Percentiles rank a stretch among this genome's conserved stretches.
Conservation (phyloP, 176 grass and related monocot species). For the Zea mays region DNA sequence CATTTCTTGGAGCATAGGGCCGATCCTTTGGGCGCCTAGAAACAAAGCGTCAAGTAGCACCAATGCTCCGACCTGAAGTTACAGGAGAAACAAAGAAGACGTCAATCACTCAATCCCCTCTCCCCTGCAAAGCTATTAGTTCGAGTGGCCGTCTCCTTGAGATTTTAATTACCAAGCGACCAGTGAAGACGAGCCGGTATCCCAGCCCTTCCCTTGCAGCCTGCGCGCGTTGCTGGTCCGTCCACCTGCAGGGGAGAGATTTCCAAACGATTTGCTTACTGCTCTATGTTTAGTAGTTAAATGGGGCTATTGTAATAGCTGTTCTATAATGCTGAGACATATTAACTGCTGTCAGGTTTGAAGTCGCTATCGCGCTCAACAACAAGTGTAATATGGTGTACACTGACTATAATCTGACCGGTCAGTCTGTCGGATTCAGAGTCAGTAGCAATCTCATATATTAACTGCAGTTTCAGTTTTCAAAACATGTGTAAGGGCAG, state of each 20-base stretch:
- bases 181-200: slow-evolving; percentile 85
- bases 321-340: slow-evolving; percentile 9
- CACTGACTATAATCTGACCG: neutral
- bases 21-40: slow-evolving; percentile 75
- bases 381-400: neutral
- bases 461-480: neutral
- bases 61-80: slow-evolving; percentile 68
- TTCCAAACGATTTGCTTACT: neutral
- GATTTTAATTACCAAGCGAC: slow-evolving; percentile 64
- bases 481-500: too few relatives aligned
- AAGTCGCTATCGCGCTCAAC: slow-evolving; percentile 10
- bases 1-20: slow-evolving; percentile 73
- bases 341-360: neutral
- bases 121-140: neutral
- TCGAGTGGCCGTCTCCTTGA: neutral
- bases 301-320: neutral
- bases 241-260: slow-evolving; percentile 61
- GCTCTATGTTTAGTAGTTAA: neutral
- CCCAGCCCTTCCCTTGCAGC: slow-evolving; percentile 75
- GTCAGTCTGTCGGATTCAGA: neutral
- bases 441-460: slow-evolving; percentile 1
- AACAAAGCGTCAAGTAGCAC: slow-evolving; percentile 75
- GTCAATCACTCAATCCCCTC: neutral
- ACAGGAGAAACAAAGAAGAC: slow-evolving; percentile 5
- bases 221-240: slow-evolving; percentile 76